Evolutionary conservation across 2,329 filamentous ascomycete genomes (phyloP).

Genomic region (Arthroderma sp.): DNA sequence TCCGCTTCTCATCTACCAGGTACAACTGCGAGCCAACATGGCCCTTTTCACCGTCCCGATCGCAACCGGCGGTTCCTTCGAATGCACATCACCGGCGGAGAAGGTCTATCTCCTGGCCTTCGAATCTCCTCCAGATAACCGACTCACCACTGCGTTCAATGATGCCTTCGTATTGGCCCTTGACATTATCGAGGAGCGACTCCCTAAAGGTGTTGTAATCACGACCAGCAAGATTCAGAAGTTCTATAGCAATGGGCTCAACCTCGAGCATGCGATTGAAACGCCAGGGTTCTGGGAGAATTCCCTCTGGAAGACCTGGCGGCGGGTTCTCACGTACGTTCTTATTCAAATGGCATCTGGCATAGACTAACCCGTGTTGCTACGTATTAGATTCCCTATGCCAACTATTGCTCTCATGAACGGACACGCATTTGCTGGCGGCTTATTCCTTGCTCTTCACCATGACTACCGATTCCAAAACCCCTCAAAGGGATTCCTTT

Average conservation of each 20-base stretch:
- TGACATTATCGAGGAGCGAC: constrained; percentile 57
- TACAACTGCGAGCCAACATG: not conserved
- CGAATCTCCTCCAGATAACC: constrained; percentile 59
- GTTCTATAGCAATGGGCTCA: constrained; percentile 75
- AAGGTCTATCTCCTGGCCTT: constrained; percentile 56
- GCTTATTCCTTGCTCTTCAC: constrained; percentile 68
- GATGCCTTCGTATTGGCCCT: constrained; percentile 55
- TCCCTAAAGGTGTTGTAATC: constrained; percentile 59
- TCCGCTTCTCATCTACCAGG: not conserved
- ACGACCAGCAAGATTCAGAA: constrained; percentile 64
- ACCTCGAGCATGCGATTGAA: constrained; percentile 52
- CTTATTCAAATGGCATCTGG: not conserved
- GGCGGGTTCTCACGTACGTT: constrained; percentile 45
- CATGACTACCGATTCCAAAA: constrained; percentile 75
- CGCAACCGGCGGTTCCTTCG: constrained; percentile 6
- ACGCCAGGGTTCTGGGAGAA: constrained; percentile 49
- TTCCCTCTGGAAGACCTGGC: constrained; percentile 52
- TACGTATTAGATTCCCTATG: constrained; percentile 51
- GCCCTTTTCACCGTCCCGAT: constrained; percentile 7
- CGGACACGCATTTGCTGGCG: constrained; percentile 69
- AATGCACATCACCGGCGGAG: constrained; percentile 5
- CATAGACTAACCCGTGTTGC: not conserved
- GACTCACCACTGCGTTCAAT: constrained; percentile 56
- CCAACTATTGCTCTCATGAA: constrained; percentile 68
- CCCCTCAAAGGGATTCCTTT: constrained; percentile 55